Evolutionary conservation across 1,284 basidiomycete species (phyloP), one percentile per base, ranked within the genome.

Genomic region (Somion occarium): DNA sequence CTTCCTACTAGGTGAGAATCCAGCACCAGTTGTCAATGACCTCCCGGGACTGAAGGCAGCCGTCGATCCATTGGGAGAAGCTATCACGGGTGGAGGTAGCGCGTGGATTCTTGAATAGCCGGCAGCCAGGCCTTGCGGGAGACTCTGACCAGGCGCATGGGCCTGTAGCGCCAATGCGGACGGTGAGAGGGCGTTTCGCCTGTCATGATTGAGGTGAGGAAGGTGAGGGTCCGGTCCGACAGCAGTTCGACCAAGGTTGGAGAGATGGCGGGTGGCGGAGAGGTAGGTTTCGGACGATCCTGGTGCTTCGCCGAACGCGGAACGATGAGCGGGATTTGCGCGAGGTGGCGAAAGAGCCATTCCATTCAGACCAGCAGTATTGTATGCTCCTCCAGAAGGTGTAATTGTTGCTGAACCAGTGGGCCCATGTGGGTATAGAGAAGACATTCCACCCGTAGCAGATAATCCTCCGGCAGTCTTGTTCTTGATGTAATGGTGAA

Each of bases 41-140:
- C 37, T 38, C 5, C 65, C 61, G 15, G 57, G 52, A 50, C 61
- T 62, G 53, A 70, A 66, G 18, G 67, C 60, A 46, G 62, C 61
- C n/a, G 66, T 63, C 2, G 70, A 24, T 11, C 43, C 24, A 18
- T 12, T 64, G 0, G 75, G 73, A 0, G 76, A 70, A 0, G 76
- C 60, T 63, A 78, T 58, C 60, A 69, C 53, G 59, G 65, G 66
- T 15, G 78, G 78, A 0, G 82, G 85, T 20, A 83, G 67, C 1
- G 90, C 83, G 59, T 93, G 91, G 54, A 93, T 85, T 43, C 91
- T 76, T 42, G 88, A 91, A 64, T 91, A 85, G 2, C 91, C 91
- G 0, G 91, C 91, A 0, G 91, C 91, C 22, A 93, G 74, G 34
- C 91, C 91, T 56, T 93, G 90, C 1, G 91, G 91, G n/a, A 93